Base-by-base conservation (phyloP, 306 rosid genomes). In the Trifolium subterraneum region DNA sequence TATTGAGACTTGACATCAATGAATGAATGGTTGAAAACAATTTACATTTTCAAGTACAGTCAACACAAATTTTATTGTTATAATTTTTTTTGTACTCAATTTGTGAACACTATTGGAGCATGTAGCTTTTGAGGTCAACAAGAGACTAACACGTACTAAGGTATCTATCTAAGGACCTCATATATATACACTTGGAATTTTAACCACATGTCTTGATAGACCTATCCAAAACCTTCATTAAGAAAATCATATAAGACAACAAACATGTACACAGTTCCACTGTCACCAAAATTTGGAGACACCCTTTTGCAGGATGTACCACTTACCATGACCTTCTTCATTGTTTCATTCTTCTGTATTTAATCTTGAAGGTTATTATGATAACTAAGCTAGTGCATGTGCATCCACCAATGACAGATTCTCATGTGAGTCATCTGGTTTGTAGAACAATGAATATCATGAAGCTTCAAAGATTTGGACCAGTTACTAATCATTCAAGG, bases 321-420 rank as follows among this genome's bases (percentile, higher is more conserved):
- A 20, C 33, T 27, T 27, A 29, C 13, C 60, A 44, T 44, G 50
- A 10, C 7, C 60, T 13, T 54, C 14, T 10, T 8, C 27, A 23
- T 9, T 41, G 18, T 36, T 12, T 14, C 51, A 63, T 71, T 18
- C 27, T 2, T 72, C 56, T 18, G 23, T n/a, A 63, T 25, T 45
- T 45, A 20, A 39, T 11, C 68, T 20, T 36, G 11, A 66, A 65
- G 56, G 39, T 69, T 73, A 85, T 90, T 19, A 20, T 54, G 97
- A 88, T 88, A 58, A 64, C 84, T 56, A 78, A 79, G 65, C 83
- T 81, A 42, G 71, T 83, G 27, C 87, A 71, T 27, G 73, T 83
- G 27, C 86, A 71, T 27, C 79, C 86, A 62, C 3, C 88, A 81
- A 68, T 86, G 80, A 60, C 72, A 2, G 77, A 82, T 81, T 82